Base-by-base conservation (phyloP, 2,329 filamentous ascomycete genomes). In the Byssochlamys sp. region DNA sequence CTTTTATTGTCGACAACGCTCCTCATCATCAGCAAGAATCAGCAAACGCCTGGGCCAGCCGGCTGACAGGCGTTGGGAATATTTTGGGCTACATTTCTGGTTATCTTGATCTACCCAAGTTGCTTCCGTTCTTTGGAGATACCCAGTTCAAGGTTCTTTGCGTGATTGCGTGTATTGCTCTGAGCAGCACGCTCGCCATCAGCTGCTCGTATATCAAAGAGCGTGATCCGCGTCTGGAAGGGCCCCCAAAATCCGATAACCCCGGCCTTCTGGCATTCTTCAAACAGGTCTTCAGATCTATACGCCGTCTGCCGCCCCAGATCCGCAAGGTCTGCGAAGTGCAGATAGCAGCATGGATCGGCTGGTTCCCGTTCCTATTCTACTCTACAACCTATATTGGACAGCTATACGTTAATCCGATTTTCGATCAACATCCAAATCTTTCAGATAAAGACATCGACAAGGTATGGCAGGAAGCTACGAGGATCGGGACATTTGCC, bases 331-430 rank as follows among this genome's bases (percentile, higher is more conserved):
- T 96, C 39, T 96, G 91, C 68, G 77, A 85, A 62, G 87, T 91
- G 0, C 89, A 94, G 69, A 84, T 92, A 65, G 91, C 86, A 60
- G 90, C 90, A 4, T 97, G 91, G 91, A 86, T 96, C 57, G 92
- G 90, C 55, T 96, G 92, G 84, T 97, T 96, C 67, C 91, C 91
- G 0, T 91, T 96, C 71, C 80, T 97, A 2, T 96, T 95, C 75
- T 97, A 97, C 77, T 90, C 90, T 4, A 95, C 91, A 1, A 95
- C 90, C 19, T 97, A 94, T 71, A 88, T 96, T 64, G 91, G 89
- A 60, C 90, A 96, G 69, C 89, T 97, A 57, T 96, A 96, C 66
- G 88, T 90, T 19, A 87, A 96, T 68, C 90, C 90, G 0, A 88
- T 82, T 64, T 85, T 96, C 55, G 80, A 85, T 62, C 77, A 82